These are phyloP conservation scores for Tylopilus subfusipes DNA, from an alignment of 768 basidiomycete genomes.

Conservation along the genomic window DNA sequence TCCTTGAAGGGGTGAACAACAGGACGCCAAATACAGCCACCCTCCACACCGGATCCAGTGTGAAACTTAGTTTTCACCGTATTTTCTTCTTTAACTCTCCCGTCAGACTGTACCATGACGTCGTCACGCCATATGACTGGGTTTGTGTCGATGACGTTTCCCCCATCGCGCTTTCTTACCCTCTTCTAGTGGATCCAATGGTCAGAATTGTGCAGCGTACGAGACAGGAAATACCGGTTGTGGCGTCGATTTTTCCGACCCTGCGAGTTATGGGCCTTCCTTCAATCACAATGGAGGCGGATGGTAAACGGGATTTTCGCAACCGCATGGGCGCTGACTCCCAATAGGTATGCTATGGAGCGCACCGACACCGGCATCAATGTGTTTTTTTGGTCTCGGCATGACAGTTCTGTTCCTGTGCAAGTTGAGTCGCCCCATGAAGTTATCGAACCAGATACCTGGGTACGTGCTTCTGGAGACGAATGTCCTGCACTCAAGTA, in stretches of 20 bases:
- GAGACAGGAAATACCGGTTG: conserved; percentile 24
- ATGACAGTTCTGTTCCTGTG: conserved; percentile 19
- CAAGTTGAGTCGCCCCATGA: conserved; percentile 18
- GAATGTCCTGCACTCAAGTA: too few species aligned
- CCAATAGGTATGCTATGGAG: conserved; percentile 40
- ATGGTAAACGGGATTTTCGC: conserved; percentile 21
- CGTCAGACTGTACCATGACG: conserved; percentile 22
- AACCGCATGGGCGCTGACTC: not conserved
- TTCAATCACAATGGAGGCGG: conserved; percentile 38
- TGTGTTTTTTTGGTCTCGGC: conserved; percentile 45
- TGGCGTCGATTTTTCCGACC: conserved; percentile 15
- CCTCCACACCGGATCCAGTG: conserved; percentile 29
- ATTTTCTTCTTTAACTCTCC: not conserved
- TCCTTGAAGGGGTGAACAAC: conserved; percentile 47
- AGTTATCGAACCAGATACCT: conserved; percentile 24
- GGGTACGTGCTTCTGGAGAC: conserved; percentile 26
- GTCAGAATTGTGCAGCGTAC: conserved; percentile 20
- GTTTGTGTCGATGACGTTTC: conserved; percentile 4
- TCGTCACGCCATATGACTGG: conserved; percentile 18
- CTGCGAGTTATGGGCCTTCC: conserved; percentile 17
- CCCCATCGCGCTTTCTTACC: not conserved
- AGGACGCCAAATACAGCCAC: conserved; percentile 33
- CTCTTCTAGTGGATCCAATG: conserved; percentile 3
- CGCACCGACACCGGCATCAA: conserved; percentile 34
- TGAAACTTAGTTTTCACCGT: not conserved